Evolutionary conservation across 345 rosid species (phyloP), one percentile per base, ranked within the genome.

Genomic region (Anastatica hierochuntica): DNA sequence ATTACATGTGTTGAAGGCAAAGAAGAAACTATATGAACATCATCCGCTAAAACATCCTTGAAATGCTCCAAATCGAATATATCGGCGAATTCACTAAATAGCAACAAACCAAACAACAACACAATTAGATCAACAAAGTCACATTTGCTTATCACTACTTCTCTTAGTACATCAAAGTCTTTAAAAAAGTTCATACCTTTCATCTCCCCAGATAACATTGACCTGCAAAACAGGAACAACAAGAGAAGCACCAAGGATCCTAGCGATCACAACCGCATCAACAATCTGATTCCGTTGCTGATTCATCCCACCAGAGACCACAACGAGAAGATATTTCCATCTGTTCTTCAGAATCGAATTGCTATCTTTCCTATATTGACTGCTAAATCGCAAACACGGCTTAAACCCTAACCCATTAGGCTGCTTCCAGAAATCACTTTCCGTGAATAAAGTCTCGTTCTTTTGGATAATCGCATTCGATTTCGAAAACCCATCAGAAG

Each of bases 211-310:
- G 21, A 94, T 85, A 75, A 88, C 94, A 67, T 88, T 88, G 61
- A 94, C 94, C 73, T 94, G 99, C 66, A 94, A 53, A 56, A 85
- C 77, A 48, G 99, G 99, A 65, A 94, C 95, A 53, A 94, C 97
- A 14, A 94, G 71, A 59, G 99, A 79, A 75, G 99, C 99, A 4
- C 94, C 97, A 45, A 94, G 94, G 21, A 94, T 82, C 64, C 99
- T 80, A 43, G 99, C 99, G 48, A 94, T 88, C 31, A 94, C 84
- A 14, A 85, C 92, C 7, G 97, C 99, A 68, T 94, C 99, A 61
- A 94, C 99, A 60, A 94, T 94, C 75, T 88, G 97, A 73, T 94
- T 94, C 76, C 95, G 67, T 66, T 94, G 99, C 72, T 94, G 97
- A 72, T 88, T 94, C 80, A 94, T 70, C 11, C 99, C 99, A 15